Base-by-base conservation (phyloP, 2,329 filamentous ascomycete genomes). In the Coniella vitis region DNA sequence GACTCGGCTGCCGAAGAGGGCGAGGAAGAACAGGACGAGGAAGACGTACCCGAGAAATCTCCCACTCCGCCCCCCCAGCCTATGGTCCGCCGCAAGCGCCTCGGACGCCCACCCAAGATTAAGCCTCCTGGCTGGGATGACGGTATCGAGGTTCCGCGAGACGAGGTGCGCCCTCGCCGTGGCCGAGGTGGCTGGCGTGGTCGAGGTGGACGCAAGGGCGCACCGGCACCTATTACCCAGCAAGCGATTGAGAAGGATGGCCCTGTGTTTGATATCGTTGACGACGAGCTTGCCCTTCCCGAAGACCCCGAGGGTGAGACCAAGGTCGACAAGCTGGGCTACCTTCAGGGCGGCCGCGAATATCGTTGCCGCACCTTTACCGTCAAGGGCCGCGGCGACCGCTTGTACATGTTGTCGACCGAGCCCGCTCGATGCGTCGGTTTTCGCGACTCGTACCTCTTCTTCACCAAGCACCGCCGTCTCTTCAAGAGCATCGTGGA, bases 401-500 rank as follows among this genome's bases (percentile, higher is more conserved):
- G 90, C 48, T 81, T 95, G 10, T 98, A 98, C 79, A 98, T 98
- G 93, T 71, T 98, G 68, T 97, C 93, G 3, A 98, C 93, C 4
- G 93, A 98, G 63, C 94, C 93, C 4, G 93, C 93, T 20, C 86
- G 93, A 56, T 97, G 93, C 61, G 90, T 95, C 48, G 93, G 93
- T 14, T 98, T 98, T 75, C 80, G 93, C 57, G 93, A 98, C 73
- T 96, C 90, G 56, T 98, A 98, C 63, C 80, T 98, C 21, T 96
- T 98, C 76, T 98, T 98, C 74, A 94, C 93, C 55, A 98, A 97
- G 69, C 93, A 98, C 69, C 87, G 87, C 64, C 84, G 90, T 61
- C 84, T 98, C 13, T 93, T 90, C 78, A 98, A 98, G 72, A 95
- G 98, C 61, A 95, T 98, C 60, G 88, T 97, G 49, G 90, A 90